Evolutionary conservation across 179 eudicot genomes (phyloP), one percentile per base, ranked within the genome.

Genomic region (Corrigiola litoralis): DNA sequence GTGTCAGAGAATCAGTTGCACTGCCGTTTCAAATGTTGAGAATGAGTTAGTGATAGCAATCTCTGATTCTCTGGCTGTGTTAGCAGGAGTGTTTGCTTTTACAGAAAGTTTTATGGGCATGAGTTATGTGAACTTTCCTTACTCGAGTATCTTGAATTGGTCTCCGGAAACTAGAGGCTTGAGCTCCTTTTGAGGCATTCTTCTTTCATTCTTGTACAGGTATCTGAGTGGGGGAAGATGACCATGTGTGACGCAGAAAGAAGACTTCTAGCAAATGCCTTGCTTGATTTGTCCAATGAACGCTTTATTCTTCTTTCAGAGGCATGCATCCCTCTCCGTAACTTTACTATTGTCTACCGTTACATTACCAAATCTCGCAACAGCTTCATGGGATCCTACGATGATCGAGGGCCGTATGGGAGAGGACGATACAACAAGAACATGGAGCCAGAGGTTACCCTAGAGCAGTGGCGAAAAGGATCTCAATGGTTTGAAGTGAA

Each of bases 241-340:
- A 80, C 69, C 72, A 77, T 80, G 84, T 80, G 81, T 47, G 84
- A 80, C 45, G 84, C 84, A 2, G 84, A 80, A 54, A 80, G 84
- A 67, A 73, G 84, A 37, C 74, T 80, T 4, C 70, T 80, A 27
- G 84, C 84, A 54, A 80, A 80, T 41, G 81, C 84, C 20, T 28
- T 80, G 69, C 79, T 80, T 3, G 84, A 80, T 47, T n/a, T 67
- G 8, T 77, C 81, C 3, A 80, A 80, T 25, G 84, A 80, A 56
- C 58, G 64, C 59, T 80, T 80, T 18, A 38, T 75, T 60, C 83
- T 81, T 18, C 70, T 83, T 1, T 83, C 87, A 2, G 87, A 81
- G 23, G 73, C 83, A 0, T 83, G 87, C 70, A 83, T 83, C 24
- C 83, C 87, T 34, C 51, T 79, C 0, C 79, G 68, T 7, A 78